Evolutionary conservation across 2,329 filamentous ascomycete genomes (phyloP).

Genomic region (Sclerotinia trifoliorum): DNA sequence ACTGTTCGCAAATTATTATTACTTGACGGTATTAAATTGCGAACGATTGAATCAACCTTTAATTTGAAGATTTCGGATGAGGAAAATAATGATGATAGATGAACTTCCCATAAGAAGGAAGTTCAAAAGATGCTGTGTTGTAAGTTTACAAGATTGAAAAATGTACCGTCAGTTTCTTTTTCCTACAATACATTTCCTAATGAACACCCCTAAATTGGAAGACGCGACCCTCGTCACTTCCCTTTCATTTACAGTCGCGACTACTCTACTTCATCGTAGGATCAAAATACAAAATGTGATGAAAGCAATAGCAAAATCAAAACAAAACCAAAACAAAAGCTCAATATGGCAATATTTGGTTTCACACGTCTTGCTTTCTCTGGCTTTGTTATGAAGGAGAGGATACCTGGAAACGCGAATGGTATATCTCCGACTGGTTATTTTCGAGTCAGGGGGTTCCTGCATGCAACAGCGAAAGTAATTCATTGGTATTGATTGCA

Average conservation of each 20-base stretch:
- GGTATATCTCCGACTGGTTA: conserved; percentile 31
- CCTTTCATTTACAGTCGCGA: conserved; percentile 13
- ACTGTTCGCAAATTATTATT: not conserved
- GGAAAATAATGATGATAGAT: not conserved
- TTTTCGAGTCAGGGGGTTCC: conserved; percentile 21
- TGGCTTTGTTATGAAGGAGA: conserved; percentile 36
- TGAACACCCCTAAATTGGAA: not conserved
- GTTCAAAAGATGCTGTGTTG: not conserved
- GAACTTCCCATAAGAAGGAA: not conserved
- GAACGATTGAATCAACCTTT: not conserved
- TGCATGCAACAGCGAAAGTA: not conserved
- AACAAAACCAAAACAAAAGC: conserved; percentile 36
- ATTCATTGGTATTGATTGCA: conserved; percentile 29
- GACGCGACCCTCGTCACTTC: conserved; percentile 30
- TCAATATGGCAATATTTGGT: conserved; percentile 32
- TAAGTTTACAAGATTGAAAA: conserved; percentile 1
- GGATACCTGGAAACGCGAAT: conserved; percentile 31
- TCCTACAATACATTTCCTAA: not conserved
- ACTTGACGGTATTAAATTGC: not conserved
- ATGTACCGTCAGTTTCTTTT: not conserved
- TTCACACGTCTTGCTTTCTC: conserved; percentile 28
- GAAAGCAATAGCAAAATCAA: not conserved
- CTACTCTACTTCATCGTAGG: conserved; percentile 5
- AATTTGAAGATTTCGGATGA: not conserved
- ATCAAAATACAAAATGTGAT: not conserved